Base-by-base conservation (phyloP, 164 flowering plant genomes). In the Vitis labrusca region DNA sequence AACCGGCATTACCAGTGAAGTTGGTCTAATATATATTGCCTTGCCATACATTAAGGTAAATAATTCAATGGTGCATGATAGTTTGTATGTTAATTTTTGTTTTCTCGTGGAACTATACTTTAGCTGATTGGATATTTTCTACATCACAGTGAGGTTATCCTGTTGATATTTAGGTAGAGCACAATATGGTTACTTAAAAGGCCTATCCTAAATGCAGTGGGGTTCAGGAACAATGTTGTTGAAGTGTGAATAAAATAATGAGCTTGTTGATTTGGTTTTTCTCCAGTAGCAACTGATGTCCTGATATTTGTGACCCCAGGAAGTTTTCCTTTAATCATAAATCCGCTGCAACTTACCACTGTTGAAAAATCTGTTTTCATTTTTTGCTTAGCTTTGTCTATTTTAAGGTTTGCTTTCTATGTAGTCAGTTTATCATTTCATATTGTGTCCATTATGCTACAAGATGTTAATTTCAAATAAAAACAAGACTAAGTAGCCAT, bases 1-100 rank as follows among this genome's bases (percentile, higher is more conserved):
- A 47, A 76, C 85, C 50, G 97, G 99, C 61, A 95, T 95, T 62
- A 72, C 85, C 64, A 93, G 98, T 72, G 99, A 95, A 86, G 89
- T 91, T 75, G 99, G 98, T 44, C 83, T 95, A 60, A 89, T 85
- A 63, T 93, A 93, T 57, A 32, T 73, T 61, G 89, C 97, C 51
- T 74, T 93, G 44, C 99, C 92, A 37, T 85, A 80, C 78, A 86
- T 93, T 62, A 89, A 86, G 97, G 98, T 93, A 82, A 74, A 27
- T 48, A 63, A 16, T 58, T 56, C 4, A 61, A 10, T 57, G 12
- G 10, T 51, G 10, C 57, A 51, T 49, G 0, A 17, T 10, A 56
- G 11, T 56, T 57, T n/a, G 11, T 57, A 8, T 23, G 9, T 6
- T 57, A 57, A 57, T 57, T 5, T 19, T 17, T 17, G 5, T 10